Percentiles rank a stretch among this genome's conserved stretches.
Evolutionary conservation across 202 grass and related monocot genomes (phyloP).

Genomic region (Cymbopogon flexuosus): DNA sequence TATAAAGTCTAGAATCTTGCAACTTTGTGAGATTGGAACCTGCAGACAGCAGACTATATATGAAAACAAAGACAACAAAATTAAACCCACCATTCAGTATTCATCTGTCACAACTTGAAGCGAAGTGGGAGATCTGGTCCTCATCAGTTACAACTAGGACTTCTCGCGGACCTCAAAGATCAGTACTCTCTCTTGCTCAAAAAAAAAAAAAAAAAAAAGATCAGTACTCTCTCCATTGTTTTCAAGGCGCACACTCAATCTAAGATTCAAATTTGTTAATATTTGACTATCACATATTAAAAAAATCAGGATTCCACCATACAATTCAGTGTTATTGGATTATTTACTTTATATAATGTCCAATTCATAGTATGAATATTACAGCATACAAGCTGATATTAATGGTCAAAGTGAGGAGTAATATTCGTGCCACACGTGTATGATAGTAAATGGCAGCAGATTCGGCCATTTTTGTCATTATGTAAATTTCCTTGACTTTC

Average conservation of each 20-base stretch:
- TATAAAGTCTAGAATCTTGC: neutral
- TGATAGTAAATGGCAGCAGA: neutral
- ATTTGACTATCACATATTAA: too few species aligned
- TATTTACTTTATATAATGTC: too few species aligned
- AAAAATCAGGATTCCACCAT: too few species aligned
- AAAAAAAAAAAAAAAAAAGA: neutral
- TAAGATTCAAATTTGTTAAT: too few species aligned
- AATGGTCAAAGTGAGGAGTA: neutral
- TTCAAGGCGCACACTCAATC: too few species aligned
- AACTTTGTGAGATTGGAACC: neutral
- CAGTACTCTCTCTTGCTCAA: neutral
- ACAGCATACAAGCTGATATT: neutral
- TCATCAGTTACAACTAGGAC: neutral
- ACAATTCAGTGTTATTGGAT: too few species aligned
- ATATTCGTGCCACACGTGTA: neutral
- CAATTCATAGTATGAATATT: too few species aligned
- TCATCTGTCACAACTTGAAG: neutral
- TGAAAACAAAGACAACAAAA: neutral
- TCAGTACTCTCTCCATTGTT: neutral
- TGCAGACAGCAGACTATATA: neutral
- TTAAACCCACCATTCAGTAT: neutral
- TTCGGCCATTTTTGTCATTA: neutral
- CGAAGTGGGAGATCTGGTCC: neutral
- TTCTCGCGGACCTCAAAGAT: neutral
- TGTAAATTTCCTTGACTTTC: neutral